phyloP scores from a whole-genome alignment of 805 yeast genomes.

The Metschnikowia dekortorum region DNA sequence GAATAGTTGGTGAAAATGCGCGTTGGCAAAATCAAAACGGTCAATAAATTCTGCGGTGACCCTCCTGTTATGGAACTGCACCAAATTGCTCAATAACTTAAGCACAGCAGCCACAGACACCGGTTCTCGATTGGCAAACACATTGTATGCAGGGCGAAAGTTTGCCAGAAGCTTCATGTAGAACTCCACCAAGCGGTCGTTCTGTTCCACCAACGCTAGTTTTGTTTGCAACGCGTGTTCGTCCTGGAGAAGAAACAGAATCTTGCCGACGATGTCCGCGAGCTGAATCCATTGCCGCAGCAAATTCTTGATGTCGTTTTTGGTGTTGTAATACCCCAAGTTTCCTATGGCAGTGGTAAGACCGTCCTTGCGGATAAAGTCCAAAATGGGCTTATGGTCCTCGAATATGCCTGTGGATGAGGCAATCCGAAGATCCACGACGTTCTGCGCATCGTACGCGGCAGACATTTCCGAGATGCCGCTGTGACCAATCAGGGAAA shows the following conservation, averaged over 20 bases:
- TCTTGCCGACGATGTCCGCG: slow-evolving; percentile 32
- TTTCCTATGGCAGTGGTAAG: slow-evolving; percentile 32
- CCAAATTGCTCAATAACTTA: slow-evolving; percentile 50
- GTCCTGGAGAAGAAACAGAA: slow-evolving; percentile 17
- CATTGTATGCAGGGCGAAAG: slow-evolving; percentile 62
- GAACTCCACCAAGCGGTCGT: slow-evolving; percentile 27
- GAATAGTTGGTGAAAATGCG: slow-evolving; percentile 54
- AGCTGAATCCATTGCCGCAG: slow-evolving; percentile 25
- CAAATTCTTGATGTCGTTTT: slow-evolving; percentile 50
- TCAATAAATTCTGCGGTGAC: slow-evolving; percentile 56
- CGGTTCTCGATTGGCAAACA: slow-evolving; percentile 55
- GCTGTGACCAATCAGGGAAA: background rate
- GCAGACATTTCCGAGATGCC: background rate
- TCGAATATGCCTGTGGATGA: slow-evolving; percentile 12
- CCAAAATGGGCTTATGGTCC: slow-evolving; percentile 17
- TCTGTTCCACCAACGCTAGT: slow-evolving; percentile 15
- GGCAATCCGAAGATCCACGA: slow-evolving; percentile 9
- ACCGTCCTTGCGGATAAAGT: slow-evolving; percentile 25
- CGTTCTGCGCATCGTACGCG: background rate
- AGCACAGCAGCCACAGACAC: slow-evolving; percentile 59
- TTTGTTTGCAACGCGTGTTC: slow-evolving; percentile 11
- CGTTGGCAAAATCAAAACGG: slow-evolving; percentile 62
- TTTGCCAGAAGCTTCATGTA: slow-evolving; percentile 51
- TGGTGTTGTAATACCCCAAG: slow-evolving; percentile 42
- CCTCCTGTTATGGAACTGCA: slow-evolving; percentile 45